These are phyloP conservation scores for Wickerhamomyces rabaulensis DNA, from an alignment of 805 yeast genomes.

Conservation along the genomic window DNA sequence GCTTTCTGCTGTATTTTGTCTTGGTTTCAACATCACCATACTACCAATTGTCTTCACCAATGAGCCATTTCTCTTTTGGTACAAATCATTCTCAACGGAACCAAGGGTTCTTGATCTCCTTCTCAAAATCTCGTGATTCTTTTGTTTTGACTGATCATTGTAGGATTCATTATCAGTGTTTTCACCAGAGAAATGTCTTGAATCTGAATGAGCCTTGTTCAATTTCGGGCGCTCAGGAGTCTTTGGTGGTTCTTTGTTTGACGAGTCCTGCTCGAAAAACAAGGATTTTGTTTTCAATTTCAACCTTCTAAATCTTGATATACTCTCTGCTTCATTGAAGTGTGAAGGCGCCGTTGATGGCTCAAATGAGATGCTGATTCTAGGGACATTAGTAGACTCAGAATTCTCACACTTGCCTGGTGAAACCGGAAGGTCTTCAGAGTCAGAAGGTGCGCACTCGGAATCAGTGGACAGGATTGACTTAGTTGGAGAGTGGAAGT, in stretches of 20 bases:
- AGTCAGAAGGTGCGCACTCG: neutral
- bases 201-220: conserved; percentile 13
- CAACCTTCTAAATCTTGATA: conserved; percentile 11
- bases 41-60: conserved; percentile 33
- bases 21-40: conserved; percentile 28
- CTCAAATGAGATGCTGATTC: conserved; percentile 3
- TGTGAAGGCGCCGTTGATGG: neutral
- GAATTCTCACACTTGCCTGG: neutral
- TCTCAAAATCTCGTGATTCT: conserved; percentile 13
- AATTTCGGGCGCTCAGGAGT: conserved; percentile 8
- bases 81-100: conserved; percentile 19
- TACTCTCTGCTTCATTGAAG: neutral
- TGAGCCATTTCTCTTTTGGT: conserved; percentile 31
- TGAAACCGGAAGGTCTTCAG: neutral
- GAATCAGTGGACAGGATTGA: conserved; percentile 11
- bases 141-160: neutral
- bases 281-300: conserved; percentile 14
- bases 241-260: neutral
- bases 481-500: conserved; percentile 17
- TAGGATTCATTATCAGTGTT: neutral
- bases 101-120: conserved; percentile 23
- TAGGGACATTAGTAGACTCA: conserved; percentile 1
- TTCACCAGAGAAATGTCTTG: conserved; percentile 2
- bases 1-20: conserved; percentile 10
- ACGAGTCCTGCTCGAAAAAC: conserved; percentile 12